Evolutionary conservation across 1,139 yeast genomes (phyloP).

Genomic region (Torulaspora globosa): DNA sequence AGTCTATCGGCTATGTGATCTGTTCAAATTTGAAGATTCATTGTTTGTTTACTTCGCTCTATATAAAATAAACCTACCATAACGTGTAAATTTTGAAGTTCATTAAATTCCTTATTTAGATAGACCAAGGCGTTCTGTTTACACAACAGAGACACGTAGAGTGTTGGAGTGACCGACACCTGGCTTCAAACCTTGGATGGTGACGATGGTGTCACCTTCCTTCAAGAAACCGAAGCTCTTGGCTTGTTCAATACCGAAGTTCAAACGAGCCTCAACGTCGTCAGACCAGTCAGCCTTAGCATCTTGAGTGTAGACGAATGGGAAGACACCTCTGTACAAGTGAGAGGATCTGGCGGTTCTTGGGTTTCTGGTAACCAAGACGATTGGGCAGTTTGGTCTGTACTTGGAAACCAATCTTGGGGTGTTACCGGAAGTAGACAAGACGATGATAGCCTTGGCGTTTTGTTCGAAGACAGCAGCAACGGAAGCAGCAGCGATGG

Average conservation of each 20-base stretch:
- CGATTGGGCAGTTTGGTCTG: conserved; percentile 95
- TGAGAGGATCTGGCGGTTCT: conserved; percentile 92
- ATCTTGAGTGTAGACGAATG: conserved; percentile 73
- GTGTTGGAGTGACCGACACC: conserved; percentile 99
- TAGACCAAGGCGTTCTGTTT: conserved; percentile 17
- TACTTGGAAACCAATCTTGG: conserved; percentile 96
- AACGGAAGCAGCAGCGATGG: conserved; percentile 96
- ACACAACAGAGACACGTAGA: conserved; percentile 61
- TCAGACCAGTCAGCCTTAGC: conserved; percentile 85
- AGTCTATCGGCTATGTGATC: not conserved
- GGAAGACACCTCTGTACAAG: conserved; percentile 97
- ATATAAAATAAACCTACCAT: conserved; percentile 13
- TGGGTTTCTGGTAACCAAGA: conserved; percentile 96
- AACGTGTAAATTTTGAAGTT: conserved; percentile 9
- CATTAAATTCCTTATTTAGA: conserved; percentile 8
- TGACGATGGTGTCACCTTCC: conserved; percentile 86
- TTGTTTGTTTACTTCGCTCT: conserved; percentile 9
- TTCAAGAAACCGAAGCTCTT: conserved; percentile 77
- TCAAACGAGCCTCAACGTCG: conserved; percentile 92
- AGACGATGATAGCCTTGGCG: conserved; percentile 94
- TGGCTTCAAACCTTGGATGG: conserved; percentile 98
- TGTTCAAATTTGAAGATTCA: not conserved
- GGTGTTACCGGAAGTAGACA: conserved; percentile 91
- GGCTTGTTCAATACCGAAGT: conserved; percentile 92
- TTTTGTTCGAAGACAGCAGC: conserved; percentile 93